phyloP scores from a whole-genome alignment of 371 early-diverging fungal species.

The Zopfochytrium polystomum region DNA sequence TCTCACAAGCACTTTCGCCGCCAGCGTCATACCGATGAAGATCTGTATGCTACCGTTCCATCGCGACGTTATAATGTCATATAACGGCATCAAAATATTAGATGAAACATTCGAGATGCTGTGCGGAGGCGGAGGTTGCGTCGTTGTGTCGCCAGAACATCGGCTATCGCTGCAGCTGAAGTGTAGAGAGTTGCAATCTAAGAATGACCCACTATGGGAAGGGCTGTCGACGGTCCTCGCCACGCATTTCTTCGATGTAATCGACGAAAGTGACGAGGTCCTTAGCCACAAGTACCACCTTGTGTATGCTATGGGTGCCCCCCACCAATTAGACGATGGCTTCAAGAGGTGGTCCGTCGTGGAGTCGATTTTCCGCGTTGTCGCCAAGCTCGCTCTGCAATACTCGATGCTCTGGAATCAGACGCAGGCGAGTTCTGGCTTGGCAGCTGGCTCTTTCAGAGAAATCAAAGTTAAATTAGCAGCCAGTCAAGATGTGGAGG shows the following conservation, averaged over 20 bases:
- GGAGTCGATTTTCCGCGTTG: neutral
- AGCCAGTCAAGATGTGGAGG: too few species aligned
- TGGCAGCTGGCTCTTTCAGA: too few species aligned
- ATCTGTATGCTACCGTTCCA: slow-evolving; percentile 11
- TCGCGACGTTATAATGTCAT: neutral
- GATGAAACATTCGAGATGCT: neutral
- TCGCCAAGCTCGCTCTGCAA: neutral
- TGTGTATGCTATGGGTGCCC: slow-evolving; percentile 24
- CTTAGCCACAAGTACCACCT: slow-evolving; percentile 24
- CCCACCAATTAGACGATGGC: neutral
- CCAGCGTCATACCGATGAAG: slow-evolving; percentile 4
- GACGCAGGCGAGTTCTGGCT: too few species aligned
- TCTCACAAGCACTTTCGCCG: slow-evolving; percentile 3
- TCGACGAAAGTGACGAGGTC: slow-evolving; percentile 27
- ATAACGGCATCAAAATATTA: neutral
- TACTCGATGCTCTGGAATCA: neutral
- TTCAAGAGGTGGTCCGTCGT: neutral
- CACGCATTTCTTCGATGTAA: neutral
- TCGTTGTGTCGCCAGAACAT: slow-evolving; percentile 24
- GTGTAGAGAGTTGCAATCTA: slow-evolving; percentile 1
- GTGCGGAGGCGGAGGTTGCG: neutral
- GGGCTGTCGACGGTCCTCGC: neutral
- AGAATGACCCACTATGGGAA: neutral
- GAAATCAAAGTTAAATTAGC: too few species aligned
- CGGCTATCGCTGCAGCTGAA: slow-evolving; percentile 26